Conservation (phyloP, 1,284 basidiomycete species). For the Stereum hirsutum region DNA sequence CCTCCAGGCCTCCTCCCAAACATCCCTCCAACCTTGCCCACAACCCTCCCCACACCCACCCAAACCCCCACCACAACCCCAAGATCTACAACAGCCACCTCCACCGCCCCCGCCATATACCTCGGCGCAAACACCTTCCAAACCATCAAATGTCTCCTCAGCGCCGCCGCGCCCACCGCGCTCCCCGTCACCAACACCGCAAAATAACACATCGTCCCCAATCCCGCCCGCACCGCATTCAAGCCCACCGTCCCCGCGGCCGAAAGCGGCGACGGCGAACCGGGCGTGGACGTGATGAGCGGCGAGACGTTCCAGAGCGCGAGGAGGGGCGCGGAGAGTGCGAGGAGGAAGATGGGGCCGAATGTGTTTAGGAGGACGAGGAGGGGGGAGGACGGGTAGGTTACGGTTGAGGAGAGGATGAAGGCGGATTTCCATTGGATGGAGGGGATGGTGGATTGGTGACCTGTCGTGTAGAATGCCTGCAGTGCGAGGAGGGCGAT, state of each 20-base stretch:
- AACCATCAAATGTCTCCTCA: conserved; percentile 93
- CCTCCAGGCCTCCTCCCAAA: background rate
- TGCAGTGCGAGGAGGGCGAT: conserved; percentile 71
- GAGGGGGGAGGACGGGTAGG: conserved; percentile 69
- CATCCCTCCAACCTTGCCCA: background rate
- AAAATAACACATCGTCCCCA: conserved; percentile 70
- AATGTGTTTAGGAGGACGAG: conserved; percentile 81
- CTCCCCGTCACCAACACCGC: conserved; percentile 58
- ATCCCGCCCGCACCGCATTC: conserved; percentile 35
- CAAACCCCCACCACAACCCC: conserved; percentile 42
- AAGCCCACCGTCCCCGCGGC: conserved; percentile 7
- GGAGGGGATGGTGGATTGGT: conserved; percentile 83
- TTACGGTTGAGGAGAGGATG: conserved; percentile 56
- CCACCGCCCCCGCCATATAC: conserved; percentile 71
- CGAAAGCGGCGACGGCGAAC: background rate
- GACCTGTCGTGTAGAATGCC: conserved; percentile 84
- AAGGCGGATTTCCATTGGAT: conserved; percentile 98
- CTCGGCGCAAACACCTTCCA: conserved; percentile 98
- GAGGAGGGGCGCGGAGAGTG: conserved; percentile 63
- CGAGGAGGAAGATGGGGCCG: conserved; percentile 61
- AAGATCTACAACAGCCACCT: conserved; percentile 45
- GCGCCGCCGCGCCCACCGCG: conserved; percentile 65
- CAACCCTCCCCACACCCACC: conserved; percentile 23
- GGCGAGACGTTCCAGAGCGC: conserved; percentile 74
- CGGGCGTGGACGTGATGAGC: conserved; percentile 5